Base-by-base conservation (phyloP, 371 early-diverging fungal genomes). In the Mucor plumbeus region DNA sequence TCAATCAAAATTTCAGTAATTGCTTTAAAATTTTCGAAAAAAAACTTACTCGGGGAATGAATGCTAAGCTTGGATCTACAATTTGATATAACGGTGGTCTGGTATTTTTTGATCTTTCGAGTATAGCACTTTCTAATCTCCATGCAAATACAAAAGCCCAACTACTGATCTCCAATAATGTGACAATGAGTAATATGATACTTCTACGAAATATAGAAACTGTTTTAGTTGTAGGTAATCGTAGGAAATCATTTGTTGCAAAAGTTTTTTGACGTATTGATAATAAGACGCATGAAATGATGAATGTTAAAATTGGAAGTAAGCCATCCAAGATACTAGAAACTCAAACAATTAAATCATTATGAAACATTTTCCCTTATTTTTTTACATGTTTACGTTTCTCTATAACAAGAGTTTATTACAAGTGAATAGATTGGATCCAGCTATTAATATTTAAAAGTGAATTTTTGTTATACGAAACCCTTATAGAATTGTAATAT, bases 111-210 rank as follows among this genome's bases (percentile, higher is more conserved):
- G 59, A 64, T 43, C 66, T 69, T 38, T 83, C 81, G 13, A 81
- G 56, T 10, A 81, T 78, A n/a, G 72, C 75, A 60, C 77, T 80
- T 50, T 80, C 81, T 11, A 83, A 54, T 26, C 81, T 74, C 84
- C 84, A 83, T 35, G 84, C 84, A 60, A 83, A 81, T 17, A 79
- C 50, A 59, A 83, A 83, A 14, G 81, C 81, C 84, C 81, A 83
- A 19, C 59, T 67, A 48, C 84, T 79, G 60, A 79, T 80, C 57
- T 81, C 77, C 19, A 81, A 67, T 17, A 83, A 61, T 14, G 77
- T 71, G 4, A 81, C 43, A 0, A 79, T 73, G 19, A 83, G 68
- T 13, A 80, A 48, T 11, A 66, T 31, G 14, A 81, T 59, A 48
- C 76, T 77, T 34, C 79, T 72, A 2, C 72, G 64, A 10, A 81